A percentile compares a stretch with the other conserved stretches of the same genome.
Evolutionary conservation across 208 protist species (phyloP).

Genomic region (Wallacemonas rigidus): DNA sequence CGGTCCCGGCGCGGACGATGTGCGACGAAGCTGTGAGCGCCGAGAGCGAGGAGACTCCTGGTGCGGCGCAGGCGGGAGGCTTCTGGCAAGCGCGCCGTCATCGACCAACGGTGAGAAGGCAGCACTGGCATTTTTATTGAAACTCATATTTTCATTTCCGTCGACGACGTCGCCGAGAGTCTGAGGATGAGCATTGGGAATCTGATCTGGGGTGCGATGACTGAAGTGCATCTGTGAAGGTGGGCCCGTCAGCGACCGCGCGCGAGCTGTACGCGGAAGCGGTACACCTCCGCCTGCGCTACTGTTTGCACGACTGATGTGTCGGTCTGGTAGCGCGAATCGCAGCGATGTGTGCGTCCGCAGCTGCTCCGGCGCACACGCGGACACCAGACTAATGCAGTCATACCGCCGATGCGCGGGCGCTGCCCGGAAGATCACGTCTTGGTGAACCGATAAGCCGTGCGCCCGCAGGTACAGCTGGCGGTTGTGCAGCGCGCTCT

Average conservation of each 20-base stretch:
- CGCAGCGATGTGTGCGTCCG: constrained; percentile 11
- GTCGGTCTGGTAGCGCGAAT: not conserved
- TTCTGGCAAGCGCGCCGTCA: not conserved
- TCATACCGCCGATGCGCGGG: constrained; percentile 53
- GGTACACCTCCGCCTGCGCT: too few species aligned
- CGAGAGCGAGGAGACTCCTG: not conserved
- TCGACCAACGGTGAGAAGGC: not conserved
- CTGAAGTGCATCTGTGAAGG: too few species aligned
- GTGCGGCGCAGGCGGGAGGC: not conserved
- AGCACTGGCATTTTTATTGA: too few species aligned
- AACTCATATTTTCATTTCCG: not conserved
- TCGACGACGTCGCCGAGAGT: not conserved
- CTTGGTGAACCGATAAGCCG: constrained; percentile 44
- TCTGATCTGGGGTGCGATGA: not conserved
- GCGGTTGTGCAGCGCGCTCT: constrained; percentile 32
- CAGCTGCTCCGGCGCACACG: constrained; percentile 19
- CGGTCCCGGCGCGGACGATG: not conserved
- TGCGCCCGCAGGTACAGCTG: constrained; percentile 48
- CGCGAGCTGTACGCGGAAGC: too few species aligned
- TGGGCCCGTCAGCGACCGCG: too few species aligned
- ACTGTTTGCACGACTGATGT: not conserved
- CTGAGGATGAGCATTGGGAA: not conserved
- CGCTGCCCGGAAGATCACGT: constrained; percentile 51
- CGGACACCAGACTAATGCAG: constrained; percentile 34
- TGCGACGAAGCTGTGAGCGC: not conserved